phyloP scores from a whole-genome alignment of 1,139 yeast species.

The Candida sojae region DNA sequence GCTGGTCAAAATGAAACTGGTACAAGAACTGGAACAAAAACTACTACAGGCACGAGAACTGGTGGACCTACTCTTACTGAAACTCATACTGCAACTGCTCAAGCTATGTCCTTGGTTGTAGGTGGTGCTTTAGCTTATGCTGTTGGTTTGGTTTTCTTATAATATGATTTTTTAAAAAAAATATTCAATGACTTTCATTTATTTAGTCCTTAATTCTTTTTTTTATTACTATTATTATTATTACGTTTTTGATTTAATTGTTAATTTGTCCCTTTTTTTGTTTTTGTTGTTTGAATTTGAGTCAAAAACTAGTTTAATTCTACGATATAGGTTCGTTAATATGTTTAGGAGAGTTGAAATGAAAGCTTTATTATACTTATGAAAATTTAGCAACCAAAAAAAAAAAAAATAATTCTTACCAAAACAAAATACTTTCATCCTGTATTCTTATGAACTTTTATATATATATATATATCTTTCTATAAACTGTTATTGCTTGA shows the following conservation, averaged over 20 bases:
- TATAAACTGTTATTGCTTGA: conserved; percentile 11
- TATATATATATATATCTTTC: conserved; percentile 1
- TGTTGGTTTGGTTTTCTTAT: conserved; percentile 8
- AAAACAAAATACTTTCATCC: not conserved
- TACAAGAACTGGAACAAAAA: not conserved
- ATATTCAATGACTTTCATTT: too few species aligned
- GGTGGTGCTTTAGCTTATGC: conserved; percentile 13
- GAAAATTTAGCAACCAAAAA: not conserved
- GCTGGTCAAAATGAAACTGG: not conserved
- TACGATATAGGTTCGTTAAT: conserved; percentile 2
- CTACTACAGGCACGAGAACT: conserved; percentile 1
- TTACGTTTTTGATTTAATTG: not conserved
- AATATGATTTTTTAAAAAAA: not conserved
- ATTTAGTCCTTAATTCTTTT: not conserved
- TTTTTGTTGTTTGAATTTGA: not conserved
- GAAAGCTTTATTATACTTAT: not conserved
- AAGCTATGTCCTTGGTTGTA: conserved; percentile 10
- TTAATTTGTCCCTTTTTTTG: not conserved
- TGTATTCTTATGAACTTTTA: not conserved
- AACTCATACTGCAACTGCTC: conserved; percentile 10
- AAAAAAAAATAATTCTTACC: too few species aligned
- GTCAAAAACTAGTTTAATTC: not conserved
- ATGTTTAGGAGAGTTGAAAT: not conserved
- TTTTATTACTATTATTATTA: not conserved
- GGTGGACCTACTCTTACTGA: conserved; percentile 1